These are phyloP conservation scores for Sistotremastrum niveocremeum DNA, from an alignment of 768 basidiomycete species.

Conservation along the genomic window DNA sequence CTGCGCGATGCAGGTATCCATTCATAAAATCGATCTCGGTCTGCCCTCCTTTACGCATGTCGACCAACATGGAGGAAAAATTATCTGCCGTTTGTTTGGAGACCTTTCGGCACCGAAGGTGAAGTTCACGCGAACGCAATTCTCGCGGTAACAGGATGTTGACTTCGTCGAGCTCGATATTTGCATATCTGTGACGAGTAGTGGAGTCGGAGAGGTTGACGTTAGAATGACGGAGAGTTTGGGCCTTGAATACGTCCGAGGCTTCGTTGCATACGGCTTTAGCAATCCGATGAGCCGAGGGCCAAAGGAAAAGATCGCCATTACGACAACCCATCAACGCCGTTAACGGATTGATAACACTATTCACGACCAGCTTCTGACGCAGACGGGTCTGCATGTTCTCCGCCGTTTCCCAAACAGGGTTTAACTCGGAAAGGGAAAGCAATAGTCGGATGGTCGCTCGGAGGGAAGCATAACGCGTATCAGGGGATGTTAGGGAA, in stretches of 20 bases:
- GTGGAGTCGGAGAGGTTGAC: conserved; percentile 13
- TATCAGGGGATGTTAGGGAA: conserved; percentile 5
- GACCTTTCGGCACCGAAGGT: conserved; percentile 44
- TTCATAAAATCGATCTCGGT: conserved; percentile 80
- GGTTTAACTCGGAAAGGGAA: conserved; percentile 39
- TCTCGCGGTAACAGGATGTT: conserved; percentile 26
- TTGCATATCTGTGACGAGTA: conserved; percentile 9
- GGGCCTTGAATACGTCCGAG: conserved; percentile 39
- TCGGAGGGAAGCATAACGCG: conserved; percentile 47
- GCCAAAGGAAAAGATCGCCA: conserved; percentile 48
- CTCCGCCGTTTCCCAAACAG: conserved; percentile 51
- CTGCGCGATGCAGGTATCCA: conserved; percentile 63
- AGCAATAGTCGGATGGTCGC: conserved; percentile 55
- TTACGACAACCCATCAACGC: conserved; percentile 71
- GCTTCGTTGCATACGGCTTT: conserved; percentile 59
- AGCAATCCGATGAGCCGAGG: conserved; percentile 31
- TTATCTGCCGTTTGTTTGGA: conserved; percentile 47
- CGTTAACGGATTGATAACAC: conserved; percentile 76
- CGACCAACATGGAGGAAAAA: conserved; percentile 69
- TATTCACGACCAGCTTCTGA: conserved; percentile 71
- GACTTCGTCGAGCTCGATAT: conserved; percentile 17
- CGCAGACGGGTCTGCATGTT: conserved; percentile 58
- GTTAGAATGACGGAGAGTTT: conserved; percentile 20
- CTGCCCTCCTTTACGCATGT: conserved; percentile 40
- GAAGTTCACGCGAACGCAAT: conserved; percentile 32